phyloP scores from a whole-genome alignment of 1,284 basidiomycete species.

The Anthracocystis walkeri region DNA sequence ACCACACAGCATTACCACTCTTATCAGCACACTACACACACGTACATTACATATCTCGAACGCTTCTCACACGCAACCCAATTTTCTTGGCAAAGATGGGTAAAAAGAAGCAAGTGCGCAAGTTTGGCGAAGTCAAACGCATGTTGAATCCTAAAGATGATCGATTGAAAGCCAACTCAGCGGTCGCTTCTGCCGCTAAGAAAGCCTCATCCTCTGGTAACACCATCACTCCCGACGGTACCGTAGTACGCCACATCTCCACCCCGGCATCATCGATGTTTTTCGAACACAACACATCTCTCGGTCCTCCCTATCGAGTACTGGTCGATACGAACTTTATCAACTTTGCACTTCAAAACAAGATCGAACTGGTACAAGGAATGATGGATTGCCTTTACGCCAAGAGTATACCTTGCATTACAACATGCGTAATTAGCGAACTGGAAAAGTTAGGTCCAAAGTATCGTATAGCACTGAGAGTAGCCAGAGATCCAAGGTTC shows the following conservation, averaged over 20 bases:
- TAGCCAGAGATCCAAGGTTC: conserved; percentile 96
- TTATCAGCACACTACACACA: not conserved
- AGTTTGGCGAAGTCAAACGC: conserved; percentile 94
- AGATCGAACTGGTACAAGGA: conserved; percentile 91
- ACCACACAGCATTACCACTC: not conserved
- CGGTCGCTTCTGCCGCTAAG: conserved; percentile 70
- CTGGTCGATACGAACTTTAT: conserved; percentile 99
- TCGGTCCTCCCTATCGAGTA: conserved; percentile 96
- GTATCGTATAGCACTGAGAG: conserved; percentile 93
- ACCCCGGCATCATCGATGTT: conserved; percentile 83
- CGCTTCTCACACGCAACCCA: not conserved
- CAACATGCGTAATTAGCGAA: conserved; percentile 97
- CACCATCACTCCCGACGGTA: conserved; percentile 41
- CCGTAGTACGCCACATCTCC: conserved; percentile 52
- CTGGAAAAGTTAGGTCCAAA: conserved; percentile 96
- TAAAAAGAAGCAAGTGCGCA: conserved; percentile 93
- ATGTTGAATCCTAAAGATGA: conserved; percentile 95
- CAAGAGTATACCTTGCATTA: conserved; percentile 99
- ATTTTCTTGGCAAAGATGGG: conserved; percentile 72
- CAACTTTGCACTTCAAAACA: conserved; percentile 98
- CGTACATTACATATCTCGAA: too few species aligned
- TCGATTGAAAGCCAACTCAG: conserved; percentile 79
- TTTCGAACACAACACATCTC: conserved; percentile 92
- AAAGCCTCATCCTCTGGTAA: conserved; percentile 11
- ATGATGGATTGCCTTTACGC: conserved; percentile 99